phyloP scores from a whole-genome alignment of 148 eudicot species.

The Vaccinium myrtillus region DNA sequence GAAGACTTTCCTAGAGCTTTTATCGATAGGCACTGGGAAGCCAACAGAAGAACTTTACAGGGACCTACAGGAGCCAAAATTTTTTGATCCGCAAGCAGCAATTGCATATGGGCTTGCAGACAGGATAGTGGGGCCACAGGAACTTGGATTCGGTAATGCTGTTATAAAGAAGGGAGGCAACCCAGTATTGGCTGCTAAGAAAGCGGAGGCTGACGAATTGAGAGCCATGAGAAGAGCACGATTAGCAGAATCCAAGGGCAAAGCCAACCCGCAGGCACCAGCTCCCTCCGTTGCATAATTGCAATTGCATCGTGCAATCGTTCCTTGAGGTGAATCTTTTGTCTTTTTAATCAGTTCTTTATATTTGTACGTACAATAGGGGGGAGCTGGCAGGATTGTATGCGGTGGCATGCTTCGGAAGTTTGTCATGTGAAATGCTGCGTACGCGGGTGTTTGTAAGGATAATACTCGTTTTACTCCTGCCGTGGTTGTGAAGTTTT shows the following conservation, averaged over 20 bases:
- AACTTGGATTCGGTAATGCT: constrained; percentile 20
- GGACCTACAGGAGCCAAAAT: constrained; percentile 62
- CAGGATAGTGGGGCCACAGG: constrained; percentile 59
- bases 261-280: constrained; percentile 45
- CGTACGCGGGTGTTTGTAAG: not conserved
- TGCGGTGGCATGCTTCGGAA: not conserved
- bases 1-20: constrained; percentile 64
- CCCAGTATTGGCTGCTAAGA: not conserved
- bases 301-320: constrained; percentile 18
- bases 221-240: constrained; percentile 47
- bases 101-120: constrained; percentile 88
- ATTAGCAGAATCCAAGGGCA: constrained; percentile 15
- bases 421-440: not conserved
- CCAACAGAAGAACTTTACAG: constrained; percentile 68
- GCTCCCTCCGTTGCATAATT: constrained; percentile 57
- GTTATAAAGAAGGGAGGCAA: too few species aligned
- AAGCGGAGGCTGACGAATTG: constrained; percentile 42
- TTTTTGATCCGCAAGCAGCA: constrained; percentile 68
- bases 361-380: not conserved
- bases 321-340: not conserved
- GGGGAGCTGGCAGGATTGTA: not conserved
- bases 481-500: not conserved
- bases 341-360: not conserved
- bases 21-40: constrained; percentile 83
- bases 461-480: not conserved